Conservation (phyloP, 768 basidiomycete species). For the Russula earlei region DNA sequence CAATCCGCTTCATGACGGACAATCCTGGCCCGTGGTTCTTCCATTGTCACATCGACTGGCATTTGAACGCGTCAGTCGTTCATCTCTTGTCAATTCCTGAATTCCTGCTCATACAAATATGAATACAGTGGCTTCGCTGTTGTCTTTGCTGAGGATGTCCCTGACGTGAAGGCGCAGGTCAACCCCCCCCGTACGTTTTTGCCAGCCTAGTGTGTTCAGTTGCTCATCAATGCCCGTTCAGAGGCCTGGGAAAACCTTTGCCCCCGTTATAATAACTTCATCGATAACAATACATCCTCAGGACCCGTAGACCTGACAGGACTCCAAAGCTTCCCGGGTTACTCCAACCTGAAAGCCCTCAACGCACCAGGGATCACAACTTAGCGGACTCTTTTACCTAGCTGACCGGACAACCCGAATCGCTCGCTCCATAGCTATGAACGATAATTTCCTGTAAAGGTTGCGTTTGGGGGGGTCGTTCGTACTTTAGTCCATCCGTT, state of each 20-base stretch:
- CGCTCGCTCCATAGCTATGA: not conserved
- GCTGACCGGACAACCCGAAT: slow-evolving; percentile 10
- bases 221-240: not conserved
- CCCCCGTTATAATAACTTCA: not conserved
- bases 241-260: not conserved
- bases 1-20: slow-evolving; percentile 25
- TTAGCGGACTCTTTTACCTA: too few relatives aligned
- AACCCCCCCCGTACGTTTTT: not conserved
- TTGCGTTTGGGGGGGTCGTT: not conserved
- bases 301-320: too few relatives aligned
- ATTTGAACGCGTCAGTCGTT: too few relatives aligned
- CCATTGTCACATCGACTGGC: too few relatives aligned
- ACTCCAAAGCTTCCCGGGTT: too few relatives aligned
- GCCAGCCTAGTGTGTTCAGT: not conserved
- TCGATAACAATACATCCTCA: not conserved
- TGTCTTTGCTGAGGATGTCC: too few relatives aligned
- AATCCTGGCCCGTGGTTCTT: too few relatives aligned
- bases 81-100: too few relatives aligned
- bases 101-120: not conserved
- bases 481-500: too few relatives aligned
- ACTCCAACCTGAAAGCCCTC: too few relatives aligned
- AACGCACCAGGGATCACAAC: too few relatives aligned
- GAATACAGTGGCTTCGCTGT: slow-evolving; percentile 1
- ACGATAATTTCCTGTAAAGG: not conserved
- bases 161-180: not conserved